These are phyloP conservation scores for Magnusiomyces sp. DNA, from an alignment of 1,139 yeast species.

Conservation along the genomic window DNA sequence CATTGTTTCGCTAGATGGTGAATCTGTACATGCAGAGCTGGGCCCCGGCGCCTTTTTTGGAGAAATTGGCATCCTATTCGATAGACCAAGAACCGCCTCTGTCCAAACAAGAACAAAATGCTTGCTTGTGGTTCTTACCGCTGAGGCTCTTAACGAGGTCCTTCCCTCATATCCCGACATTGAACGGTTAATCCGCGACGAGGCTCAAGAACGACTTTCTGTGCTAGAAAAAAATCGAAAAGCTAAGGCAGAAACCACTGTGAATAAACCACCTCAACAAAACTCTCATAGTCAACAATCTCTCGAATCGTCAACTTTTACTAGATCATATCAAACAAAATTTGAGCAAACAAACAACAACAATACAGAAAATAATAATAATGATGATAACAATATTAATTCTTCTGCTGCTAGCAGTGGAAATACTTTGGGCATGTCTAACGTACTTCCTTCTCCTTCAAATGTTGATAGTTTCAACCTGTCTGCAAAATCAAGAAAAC, in stretches of 20 bases:
- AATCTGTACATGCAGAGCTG: slow-evolving; percentile 60
- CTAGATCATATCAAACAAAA: neutral
- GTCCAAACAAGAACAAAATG: slow-evolving; percentile 66
- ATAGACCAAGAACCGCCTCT: slow-evolving; percentile 70
- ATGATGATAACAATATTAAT: neutral
- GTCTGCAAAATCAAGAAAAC: too few relatives aligned
- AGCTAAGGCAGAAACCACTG: slow-evolving; percentile 18
- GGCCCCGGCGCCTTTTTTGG: slow-evolving; percentile 67
- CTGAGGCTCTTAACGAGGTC: slow-evolving; percentile 52
- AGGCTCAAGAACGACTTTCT: slow-evolving; percentile 67
- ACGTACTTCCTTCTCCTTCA: neutral
- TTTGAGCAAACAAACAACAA: neutral
- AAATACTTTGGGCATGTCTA: neutral
- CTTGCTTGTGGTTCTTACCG: slow-evolving; percentile 57
- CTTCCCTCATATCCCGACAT: slow-evolving; percentile 54
- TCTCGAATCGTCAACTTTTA: too few relatives aligned
- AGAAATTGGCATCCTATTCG: slow-evolving; percentile 67
- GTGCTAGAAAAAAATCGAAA: slow-evolving; percentile 52
- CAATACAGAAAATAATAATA: neutral
- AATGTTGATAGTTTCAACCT: too few relatives aligned
- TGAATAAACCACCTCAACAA: neutral
- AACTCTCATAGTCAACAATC: neutral
- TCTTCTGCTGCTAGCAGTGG: neutral
- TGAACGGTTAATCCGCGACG: slow-evolving; percentile 63
- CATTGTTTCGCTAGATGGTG: slow-evolving; percentile 69